Percentiles rank a stretch among this genome's conserved stretches.
These are phyloP conservation scores for Leccinum variabile DNA, from an alignment of 1,284 basidiomycete genomes.

Conservation along the genomic window DNA sequence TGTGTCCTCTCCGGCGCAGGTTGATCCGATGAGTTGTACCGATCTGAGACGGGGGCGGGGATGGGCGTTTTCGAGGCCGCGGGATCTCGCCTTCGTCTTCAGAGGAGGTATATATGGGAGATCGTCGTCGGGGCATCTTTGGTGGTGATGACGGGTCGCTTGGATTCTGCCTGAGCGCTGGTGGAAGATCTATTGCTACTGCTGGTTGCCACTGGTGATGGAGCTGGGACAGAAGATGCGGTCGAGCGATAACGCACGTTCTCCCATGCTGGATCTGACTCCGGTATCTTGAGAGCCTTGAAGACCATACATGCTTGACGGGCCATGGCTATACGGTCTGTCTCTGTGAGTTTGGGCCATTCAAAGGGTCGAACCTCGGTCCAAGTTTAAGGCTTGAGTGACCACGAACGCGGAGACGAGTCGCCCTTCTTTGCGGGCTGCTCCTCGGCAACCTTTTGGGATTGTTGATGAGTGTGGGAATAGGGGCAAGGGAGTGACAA, in stretches of 20 bases:
- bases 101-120: constrained; percentile 61
- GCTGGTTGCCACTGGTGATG: constrained; percentile 18
- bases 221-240: constrained; percentile 16
- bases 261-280: constrained; percentile 57
- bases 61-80: constrained; percentile 27
- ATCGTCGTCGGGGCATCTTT: constrained; percentile 45
- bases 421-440: constrained; percentile 37
- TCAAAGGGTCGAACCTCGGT: constrained; percentile 67
- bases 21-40: constrained; percentile 32
- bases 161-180: constrained; percentile 34
- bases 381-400: constrained; percentile 57
- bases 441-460: constrained; percentile 51
- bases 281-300: constrained; percentile 49
- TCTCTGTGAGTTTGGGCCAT: constrained; percentile 48
- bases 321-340: constrained; percentile 47
- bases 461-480: constrained; percentile 1
- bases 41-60: constrained; percentile 31
- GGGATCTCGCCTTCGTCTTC: constrained; percentile 52
- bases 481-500: neutral
- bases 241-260: constrained; percentile 38
- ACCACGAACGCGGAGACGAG: constrained; percentile 44
- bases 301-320: constrained; percentile 50
- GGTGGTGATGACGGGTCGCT: constrained; percentile 42
- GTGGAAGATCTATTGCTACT: constrained; percentile 24
- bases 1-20: constrained; percentile 13